Conservation (phyloP, 139 green algal genomes). For the Chlorella vulgaris region DNA sequence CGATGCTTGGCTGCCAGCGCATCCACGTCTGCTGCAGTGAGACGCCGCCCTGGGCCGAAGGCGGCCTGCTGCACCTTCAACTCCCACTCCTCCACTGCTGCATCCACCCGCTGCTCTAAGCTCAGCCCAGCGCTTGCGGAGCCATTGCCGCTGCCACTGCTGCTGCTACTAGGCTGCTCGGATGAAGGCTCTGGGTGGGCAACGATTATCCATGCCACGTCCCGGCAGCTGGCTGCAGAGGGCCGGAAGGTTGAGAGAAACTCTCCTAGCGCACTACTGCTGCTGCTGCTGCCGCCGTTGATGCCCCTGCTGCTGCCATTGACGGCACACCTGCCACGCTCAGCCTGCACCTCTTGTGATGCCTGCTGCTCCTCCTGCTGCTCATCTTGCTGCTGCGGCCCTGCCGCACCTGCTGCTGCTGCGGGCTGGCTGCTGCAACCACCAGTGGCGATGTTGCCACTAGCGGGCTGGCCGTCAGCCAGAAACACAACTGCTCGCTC, state of each 20-base stretch:
- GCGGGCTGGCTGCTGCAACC: background rate
- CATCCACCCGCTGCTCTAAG: slow-evolving; percentile 39
- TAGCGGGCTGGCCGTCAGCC: background rate
- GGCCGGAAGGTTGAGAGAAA: slow-evolving; percentile 39
- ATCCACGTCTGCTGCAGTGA: slow-evolving; percentile 29
- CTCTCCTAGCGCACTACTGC: background rate
- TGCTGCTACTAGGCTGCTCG: background rate
- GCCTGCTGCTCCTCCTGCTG: background rate
- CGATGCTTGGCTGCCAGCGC: slow-evolving; percentile 26
- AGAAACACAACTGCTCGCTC: slow-evolving; percentile 43
- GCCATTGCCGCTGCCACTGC: background rate
- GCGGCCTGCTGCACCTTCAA: background rate
- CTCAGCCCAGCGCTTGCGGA: background rate
- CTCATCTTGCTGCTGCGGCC: background rate
- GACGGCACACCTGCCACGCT: background rate
- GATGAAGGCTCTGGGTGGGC: background rate
- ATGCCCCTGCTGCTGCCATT: background rate
- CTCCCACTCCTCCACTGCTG: slow-evolving; percentile 39
- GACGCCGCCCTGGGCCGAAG: background rate
- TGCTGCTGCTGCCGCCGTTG: background rate
- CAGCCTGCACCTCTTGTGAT: background rate
- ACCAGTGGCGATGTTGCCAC: background rate
- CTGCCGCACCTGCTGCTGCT: background rate
- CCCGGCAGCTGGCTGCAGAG: slow-evolving; percentile 34
- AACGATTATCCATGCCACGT: slow-evolving; percentile 46